Percentiles rank a stretch among this genome's conserved stretches.
Conservation (phyloP, 2,329 filamentous ascomycete species). For the Ceratocystiopsis minuta region DNA sequence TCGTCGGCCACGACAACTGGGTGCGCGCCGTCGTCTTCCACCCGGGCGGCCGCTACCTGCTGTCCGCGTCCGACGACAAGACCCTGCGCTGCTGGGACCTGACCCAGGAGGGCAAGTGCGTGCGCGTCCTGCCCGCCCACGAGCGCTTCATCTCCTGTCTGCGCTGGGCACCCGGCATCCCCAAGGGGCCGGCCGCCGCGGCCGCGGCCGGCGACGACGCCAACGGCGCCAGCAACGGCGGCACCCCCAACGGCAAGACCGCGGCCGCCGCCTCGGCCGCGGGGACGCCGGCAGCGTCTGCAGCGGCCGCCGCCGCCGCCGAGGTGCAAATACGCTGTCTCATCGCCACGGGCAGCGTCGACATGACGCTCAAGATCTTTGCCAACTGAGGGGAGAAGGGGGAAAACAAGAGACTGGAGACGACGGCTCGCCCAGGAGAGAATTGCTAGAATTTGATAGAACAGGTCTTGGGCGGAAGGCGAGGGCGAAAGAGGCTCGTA, state of each 20-base stretch:
- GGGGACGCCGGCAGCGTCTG: not conserved
- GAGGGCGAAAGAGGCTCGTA: no score
- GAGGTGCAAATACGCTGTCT: slow-evolving; percentile 61
- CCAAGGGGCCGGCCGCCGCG: slow-evolving; percentile 34
- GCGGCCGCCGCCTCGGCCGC: not conserved
- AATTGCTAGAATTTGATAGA: no score
- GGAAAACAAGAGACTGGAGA: not conserved
- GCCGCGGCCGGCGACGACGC: not conserved
- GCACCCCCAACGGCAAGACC: slow-evolving; percentile 14
- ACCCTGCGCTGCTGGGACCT: slow-evolving; percentile 89
- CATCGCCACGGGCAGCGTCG: slow-evolving; percentile 74
- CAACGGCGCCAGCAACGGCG: slow-evolving; percentile 12
- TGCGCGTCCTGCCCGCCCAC: slow-evolving; percentile 63
- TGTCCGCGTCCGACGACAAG: slow-evolving; percentile 80
- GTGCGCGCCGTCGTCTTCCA: slow-evolving; percentile 74
- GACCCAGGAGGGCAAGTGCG: slow-evolving; percentile 73
- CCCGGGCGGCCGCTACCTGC: slow-evolving; percentile 75
- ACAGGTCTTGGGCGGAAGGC: no score
- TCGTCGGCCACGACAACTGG: slow-evolving; percentile 89
- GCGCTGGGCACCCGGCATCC: slow-evolving; percentile 65
- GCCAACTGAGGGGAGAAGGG: slow-evolving; percentile 26
- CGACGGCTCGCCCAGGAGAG: no score
- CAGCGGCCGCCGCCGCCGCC: no score
- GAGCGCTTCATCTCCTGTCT: slow-evolving; percentile 74
- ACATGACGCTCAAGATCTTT: slow-evolving; percentile 64